Base-by-base conservation (phyloP, 768 basidiomycete species). In the Dictyophora rubrovolvata region DNA sequence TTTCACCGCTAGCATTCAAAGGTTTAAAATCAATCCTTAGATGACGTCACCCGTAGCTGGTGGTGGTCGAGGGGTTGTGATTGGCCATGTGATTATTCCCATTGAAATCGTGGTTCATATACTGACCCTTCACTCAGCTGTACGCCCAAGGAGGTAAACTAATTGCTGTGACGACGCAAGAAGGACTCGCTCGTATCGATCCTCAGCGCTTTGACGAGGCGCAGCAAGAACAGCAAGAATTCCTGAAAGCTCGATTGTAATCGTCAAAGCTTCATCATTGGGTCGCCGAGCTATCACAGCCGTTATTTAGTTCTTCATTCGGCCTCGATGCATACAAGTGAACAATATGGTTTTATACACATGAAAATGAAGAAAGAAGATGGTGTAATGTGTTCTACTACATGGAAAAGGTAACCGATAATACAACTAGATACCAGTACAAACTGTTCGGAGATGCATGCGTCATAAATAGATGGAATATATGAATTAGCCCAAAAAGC, bases 91-190 rank as follows among this genome's bases (percentile, higher is more conserved):
- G 66, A 63, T 81, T 70, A 37, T 55, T n/a, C n/a, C 18, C 28
- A 20, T 47, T 17, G 10, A 36, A 16, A 5, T 48, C 50, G 21
- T 28, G 11, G 23, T 21, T 46, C 58, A 54, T 28, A 7, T 56
- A 14, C 51, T 57, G 37, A 49, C 55, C 20, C 51, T 59, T 33
- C 47, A 36, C 60, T 10, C 42, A 90, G 86, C 71, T 91, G 66
- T 91, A 86, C 67, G 82, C 82, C n/a, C 80, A 76, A 23, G 68
- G 70, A 22, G 88, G 89, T 8, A 77, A 67, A 6, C 72, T 91
- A 12, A 76, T 90, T 22, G 89, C 88, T n/a, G 80, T 87, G 12
- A 83, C 80, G 28, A 81, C 85, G 22, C 89, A 92, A 67, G 89
- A 91, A 73, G 89, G 89, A 6, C 85, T 89, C 8, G 75, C 88